Evolutionary conservation across 805 yeast species (phyloP).

Genomic region (Zygoascus biomembranicola): DNA sequence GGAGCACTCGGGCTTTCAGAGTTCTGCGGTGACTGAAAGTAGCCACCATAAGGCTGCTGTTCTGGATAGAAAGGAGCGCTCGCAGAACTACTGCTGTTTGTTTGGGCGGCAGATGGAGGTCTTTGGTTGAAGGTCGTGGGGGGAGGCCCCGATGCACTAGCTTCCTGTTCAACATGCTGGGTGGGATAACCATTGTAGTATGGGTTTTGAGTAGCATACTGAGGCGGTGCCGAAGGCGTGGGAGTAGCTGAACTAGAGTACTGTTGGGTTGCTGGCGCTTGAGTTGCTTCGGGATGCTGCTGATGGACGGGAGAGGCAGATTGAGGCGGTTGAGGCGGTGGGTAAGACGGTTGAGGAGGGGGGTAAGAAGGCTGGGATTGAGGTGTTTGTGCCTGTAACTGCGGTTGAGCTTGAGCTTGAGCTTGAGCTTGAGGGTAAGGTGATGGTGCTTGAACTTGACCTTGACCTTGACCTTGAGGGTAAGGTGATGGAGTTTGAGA

Average conservation of each 20-base stretch:
- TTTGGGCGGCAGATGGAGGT: not conserved
- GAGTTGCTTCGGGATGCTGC: too few relatives aligned
- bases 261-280: too few relatives aligned
- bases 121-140: not conserved
- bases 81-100: not conserved
- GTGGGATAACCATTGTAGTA: not conserved
- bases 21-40: not conserved
- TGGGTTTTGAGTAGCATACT: not conserved
- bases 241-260: too few relatives aligned
- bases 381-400: not conserved
- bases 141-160: not conserved
- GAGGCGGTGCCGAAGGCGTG: too few relatives aligned
- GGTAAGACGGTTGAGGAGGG: not conserved
- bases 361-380: not conserved
- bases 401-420: not conserved
- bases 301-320: too few relatives aligned
- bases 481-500: not conserved
- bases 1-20: not conserved
- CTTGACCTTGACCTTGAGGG: too few relatives aligned
- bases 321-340: not conserved
- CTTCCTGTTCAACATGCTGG: not conserved
- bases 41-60: not conserved
- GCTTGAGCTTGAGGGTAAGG: not conserved
- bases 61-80: not conserved
- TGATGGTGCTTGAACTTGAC: too few relatives aligned